Evolutionary conservation across 1,284 basidiomycete species (phyloP).

Genomic region (Malassezia vespertilionis): DNA sequence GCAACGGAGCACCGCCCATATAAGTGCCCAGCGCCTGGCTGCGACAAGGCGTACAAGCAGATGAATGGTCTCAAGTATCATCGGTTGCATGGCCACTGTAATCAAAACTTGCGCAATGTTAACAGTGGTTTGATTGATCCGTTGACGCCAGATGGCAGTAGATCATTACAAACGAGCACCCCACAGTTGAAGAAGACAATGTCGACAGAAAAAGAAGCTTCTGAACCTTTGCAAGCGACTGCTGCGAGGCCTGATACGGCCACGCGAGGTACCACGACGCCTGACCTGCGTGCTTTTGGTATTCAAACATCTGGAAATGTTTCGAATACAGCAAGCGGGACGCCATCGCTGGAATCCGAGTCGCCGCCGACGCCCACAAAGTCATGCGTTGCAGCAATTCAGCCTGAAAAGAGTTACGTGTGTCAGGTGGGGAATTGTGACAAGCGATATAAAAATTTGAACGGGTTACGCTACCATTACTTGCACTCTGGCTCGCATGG

Average conservation of each 20-base stretch:
- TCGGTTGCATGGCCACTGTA: conserved; percentile 79
- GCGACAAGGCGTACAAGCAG: conserved; percentile 98
- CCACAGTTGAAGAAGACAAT: too few relatives aligned
- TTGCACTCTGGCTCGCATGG: conserved; percentile 85
- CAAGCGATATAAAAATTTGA: conserved; percentile 78
- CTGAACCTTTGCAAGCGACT: too few relatives aligned
- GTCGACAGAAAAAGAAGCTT: too few relatives aligned
- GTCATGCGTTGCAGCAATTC: not conserved
- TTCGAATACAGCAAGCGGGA: too few relatives aligned
- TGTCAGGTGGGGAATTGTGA: conserved; percentile 56
- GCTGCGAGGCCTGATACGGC: not conserved
- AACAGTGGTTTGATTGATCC: conserved; percentile 19
- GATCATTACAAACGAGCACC: too few relatives aligned
- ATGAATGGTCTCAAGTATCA: conserved; percentile 94
- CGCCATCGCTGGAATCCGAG: not conserved
- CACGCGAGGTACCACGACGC: too few relatives aligned
- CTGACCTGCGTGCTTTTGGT: conserved; percentile 2
- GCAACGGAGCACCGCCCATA: conserved; percentile 63
- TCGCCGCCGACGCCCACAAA: conserved; percentile 1
- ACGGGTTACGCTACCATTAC: conserved; percentile 69
- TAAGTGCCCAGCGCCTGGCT: conserved; percentile 89
- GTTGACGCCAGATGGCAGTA: too few relatives aligned
- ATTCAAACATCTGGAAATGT: not conserved
- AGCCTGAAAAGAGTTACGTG: conserved; percentile 28
- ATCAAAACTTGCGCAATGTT: conserved; percentile 29